Percentiles rank a stretch among this genome's conserved stretches.
Conservation (phyloP, 345 rosid genomes). For the Acer negundo region DNA sequence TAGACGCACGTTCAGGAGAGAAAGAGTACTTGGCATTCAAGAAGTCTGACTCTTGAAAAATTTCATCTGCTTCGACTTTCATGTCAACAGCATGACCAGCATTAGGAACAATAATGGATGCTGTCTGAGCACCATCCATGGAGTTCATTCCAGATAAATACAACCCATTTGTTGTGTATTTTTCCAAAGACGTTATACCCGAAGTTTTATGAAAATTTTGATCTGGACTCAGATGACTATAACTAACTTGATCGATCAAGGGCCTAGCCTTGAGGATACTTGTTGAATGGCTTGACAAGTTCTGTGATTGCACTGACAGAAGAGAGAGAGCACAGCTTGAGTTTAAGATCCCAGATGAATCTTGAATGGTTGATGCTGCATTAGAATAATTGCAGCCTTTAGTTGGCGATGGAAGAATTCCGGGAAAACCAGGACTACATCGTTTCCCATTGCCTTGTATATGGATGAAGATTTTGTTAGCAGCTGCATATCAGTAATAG, state of each 20-base stretch:
- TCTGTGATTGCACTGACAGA: constrained; percentile 59
- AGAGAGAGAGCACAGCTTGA: constrained; percentile 68
- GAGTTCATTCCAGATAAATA: constrained; percentile 20
- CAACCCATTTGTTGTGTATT: constrained; percentile 10
- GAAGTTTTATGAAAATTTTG: constrained; percentile 26
- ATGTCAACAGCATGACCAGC: constrained; percentile 21
- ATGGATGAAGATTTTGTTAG: constrained; percentile 26
- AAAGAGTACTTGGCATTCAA: constrained; percentile 27
- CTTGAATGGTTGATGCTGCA: constrained; percentile 37
- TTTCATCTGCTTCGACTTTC: constrained; percentile 26
- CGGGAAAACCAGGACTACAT: constrained; percentile 4
- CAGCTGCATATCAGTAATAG: constrained; percentile 12
- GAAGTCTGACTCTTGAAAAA: constrained; percentile 25
- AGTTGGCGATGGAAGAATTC: constrained; percentile 27
- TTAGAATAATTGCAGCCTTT: constrained; percentile 28
- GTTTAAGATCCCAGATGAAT: constrained; percentile 35
- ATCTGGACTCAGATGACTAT: constrained; percentile 10
- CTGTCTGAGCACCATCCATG: constrained; percentile 15
- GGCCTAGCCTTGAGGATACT: constrained; percentile 31
- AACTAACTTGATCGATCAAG: constrained; percentile 9
- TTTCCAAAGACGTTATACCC: background rate
- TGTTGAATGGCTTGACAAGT: constrained; percentile 33
- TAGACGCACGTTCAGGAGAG: constrained; percentile 35
- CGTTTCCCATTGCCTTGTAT: constrained; percentile 30
- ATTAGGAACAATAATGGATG: constrained; percentile 21